Evolutionary conservation across 202 grass and related monocot species (phyloP), one percentile per base, ranked within the genome.

Genomic region (Musa balbisiana): DNA sequence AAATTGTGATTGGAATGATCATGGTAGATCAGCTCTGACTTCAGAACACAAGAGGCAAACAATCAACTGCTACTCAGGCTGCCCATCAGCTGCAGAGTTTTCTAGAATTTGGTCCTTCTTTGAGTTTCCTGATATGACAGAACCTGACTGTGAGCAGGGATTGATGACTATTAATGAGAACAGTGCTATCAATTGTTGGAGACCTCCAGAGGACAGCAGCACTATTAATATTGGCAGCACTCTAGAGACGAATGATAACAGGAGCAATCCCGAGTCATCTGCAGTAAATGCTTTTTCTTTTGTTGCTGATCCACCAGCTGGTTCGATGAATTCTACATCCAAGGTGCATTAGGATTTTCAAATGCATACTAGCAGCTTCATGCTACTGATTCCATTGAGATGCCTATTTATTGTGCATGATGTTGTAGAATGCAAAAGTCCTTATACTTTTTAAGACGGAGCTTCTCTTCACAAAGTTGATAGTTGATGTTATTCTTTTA

Each of bases 11-110:
- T 95, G 91, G 95, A 86, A 85, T 75, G 87, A 60, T 58, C 91
- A 98, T 80, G 81, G 73, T 53, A 62, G 79, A 56, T 83, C 76
- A 17, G 84, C 87, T 0, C 50, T 56, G 27, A 27, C 69, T 83
- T 75, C 85, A 56, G 87, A 73, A 78, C 95, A 99, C 82, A 90
- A 92, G 71, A 91, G 82, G 24, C 89, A 99, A 76, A 79, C 85
- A 3, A 90, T 99, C 82, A 92, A 86, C 77, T 95, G 91, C 79
- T 99, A 99, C 62, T 99, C 95, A 16, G 95, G 91, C 29, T 99
- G 95, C 33, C 95, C 95, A 64, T 95, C 91, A 5, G 82, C 91
- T 80, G 87, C 89, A 77, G 95, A 99, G 71, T 89, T 99, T 79
- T 91, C 95, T 24, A 95, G 89, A 83, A 76, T 95, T 75, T 99